Evolutionary conservation across 352 stramenopile species (phyloP).

Genomic region (Pythium folliculosum): DNA sequence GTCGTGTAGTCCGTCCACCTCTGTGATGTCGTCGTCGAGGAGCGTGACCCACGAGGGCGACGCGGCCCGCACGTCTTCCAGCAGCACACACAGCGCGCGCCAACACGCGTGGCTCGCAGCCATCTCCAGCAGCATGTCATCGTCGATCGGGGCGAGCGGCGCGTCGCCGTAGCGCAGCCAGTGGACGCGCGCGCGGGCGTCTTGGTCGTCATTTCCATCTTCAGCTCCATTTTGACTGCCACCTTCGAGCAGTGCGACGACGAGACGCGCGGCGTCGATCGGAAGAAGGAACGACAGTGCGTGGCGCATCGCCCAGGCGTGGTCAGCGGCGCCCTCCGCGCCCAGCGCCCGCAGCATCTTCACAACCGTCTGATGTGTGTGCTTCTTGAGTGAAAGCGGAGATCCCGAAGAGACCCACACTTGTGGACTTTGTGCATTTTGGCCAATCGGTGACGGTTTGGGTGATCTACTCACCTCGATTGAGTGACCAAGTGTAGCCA

Average conservation of each 20-base stretch:
- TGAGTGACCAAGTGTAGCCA: no score
- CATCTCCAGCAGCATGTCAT: no score
- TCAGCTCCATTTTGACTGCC: not conserved
- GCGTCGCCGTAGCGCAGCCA: not conserved
- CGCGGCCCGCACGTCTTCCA: not conserved
- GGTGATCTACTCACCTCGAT: no score
- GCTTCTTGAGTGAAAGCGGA: no score
- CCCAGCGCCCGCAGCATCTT: not conserved
- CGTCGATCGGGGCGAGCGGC: not conserved
- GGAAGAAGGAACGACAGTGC: not conserved
- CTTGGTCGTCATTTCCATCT: not conserved
- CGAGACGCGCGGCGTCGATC: not conserved
- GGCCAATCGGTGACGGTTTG: no score
- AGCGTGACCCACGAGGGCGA: not conserved
- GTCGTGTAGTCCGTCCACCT: not conserved
- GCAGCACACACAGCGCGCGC: not conserved
- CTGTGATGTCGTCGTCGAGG: not conserved
- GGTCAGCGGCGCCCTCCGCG: not conserved
- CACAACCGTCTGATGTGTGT: no score
- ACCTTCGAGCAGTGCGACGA: not conserved
- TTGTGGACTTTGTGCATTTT: no score
- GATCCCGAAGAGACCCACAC: no score
- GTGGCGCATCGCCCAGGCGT: not conserved
- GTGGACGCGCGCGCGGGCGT: not conserved
- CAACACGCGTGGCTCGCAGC: not conserved